phyloP scores from a whole-genome alignment of 441 rosid species.

The Mallotus repandus region DNA sequence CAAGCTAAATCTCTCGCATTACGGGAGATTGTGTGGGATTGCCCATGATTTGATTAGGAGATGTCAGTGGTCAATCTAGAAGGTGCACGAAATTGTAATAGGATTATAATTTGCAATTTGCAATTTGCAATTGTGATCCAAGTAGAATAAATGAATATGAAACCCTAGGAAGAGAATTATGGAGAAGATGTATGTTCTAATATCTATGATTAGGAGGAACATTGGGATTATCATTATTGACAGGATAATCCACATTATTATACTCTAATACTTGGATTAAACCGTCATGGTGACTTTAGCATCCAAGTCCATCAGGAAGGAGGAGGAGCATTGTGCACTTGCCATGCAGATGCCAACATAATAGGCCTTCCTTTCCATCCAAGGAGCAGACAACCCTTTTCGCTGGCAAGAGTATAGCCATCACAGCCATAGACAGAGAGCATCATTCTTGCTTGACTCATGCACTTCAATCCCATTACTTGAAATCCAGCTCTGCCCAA shows the following conservation, averaged over 20 bases:
- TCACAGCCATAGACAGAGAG: constrained; percentile 60
- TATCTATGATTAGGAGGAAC: background rate
- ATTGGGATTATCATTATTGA: background rate
- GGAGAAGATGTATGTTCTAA: background rate
- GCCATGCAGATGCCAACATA: constrained; percentile 74
- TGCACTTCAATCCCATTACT: constrained; percentile 47
- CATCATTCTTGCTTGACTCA: constrained; percentile 64
- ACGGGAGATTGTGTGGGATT: no score
- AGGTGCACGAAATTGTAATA: no score
- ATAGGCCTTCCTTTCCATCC: constrained; percentile 80
- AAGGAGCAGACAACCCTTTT: constrained; percentile 57
- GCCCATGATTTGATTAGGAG: no score
- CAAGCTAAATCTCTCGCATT: no score
- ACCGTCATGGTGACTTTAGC: constrained; percentile 42
- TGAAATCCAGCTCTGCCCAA: constrained; percentile 68
- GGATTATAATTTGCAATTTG: background rate
- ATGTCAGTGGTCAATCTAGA: no score
- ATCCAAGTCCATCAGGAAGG: constrained; percentile 13
- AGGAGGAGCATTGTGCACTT: constrained; percentile 31
- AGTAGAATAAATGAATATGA: constrained; percentile 1
- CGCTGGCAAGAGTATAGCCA: constrained; percentile 50
- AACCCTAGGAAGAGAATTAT: no score
- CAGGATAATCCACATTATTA: constrained; percentile 13
- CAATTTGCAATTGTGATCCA: background rate
- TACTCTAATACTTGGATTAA: background rate